phyloP scores from a whole-genome alignment of 2,329 filamentous ascomycete genomes.

The Penicillium sclerotigenum region DNA sequence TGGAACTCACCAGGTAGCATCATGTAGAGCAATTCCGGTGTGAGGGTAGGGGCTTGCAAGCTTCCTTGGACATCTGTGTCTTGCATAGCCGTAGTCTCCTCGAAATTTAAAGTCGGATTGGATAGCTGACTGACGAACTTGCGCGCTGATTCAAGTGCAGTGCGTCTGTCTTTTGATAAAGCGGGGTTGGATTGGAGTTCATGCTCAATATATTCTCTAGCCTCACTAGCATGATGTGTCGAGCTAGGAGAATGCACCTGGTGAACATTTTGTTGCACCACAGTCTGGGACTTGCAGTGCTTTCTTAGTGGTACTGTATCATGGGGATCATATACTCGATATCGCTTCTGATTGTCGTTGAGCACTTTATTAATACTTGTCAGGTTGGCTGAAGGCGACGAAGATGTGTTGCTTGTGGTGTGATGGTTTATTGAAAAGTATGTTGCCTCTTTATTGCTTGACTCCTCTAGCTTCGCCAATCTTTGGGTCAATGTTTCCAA shows the following conservation, averaged over 20 bases:
- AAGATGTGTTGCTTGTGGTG: neutral
- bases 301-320: constrained; percentile 6
- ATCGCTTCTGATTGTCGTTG: constrained; percentile 5
- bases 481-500: constrained; percentile 19
- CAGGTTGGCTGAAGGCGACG: constrained; percentile 9
- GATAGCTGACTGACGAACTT: constrained; percentile 23
- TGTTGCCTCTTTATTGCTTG: constrained; percentile 1
- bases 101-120: constrained; percentile 17
- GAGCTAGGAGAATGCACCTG: constrained; percentile 15
- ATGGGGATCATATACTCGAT: neutral
- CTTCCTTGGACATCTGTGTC: constrained; percentile 11
- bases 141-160: constrained; percentile 16
- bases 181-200: constrained; percentile 24
- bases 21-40: constrained; percentile 24
- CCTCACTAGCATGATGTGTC: constrained; percentile 21
- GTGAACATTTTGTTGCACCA: constrained; percentile 5
- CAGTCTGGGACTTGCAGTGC: constrained; percentile 12
- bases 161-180: constrained; percentile 22
- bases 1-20: constrained; percentile 19
- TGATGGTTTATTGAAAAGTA: constrained; percentile 10
- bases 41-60: constrained; percentile 13
- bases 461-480: constrained; percentile 20
- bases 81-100: constrained; percentile 8
- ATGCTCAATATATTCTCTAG: constrained; percentile 23
- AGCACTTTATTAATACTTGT: neutral